These are phyloP conservation scores for Polyporus tsugae DNA, from an alignment of 1,284 basidiomycete species.

Conservation along the genomic window DNA sequence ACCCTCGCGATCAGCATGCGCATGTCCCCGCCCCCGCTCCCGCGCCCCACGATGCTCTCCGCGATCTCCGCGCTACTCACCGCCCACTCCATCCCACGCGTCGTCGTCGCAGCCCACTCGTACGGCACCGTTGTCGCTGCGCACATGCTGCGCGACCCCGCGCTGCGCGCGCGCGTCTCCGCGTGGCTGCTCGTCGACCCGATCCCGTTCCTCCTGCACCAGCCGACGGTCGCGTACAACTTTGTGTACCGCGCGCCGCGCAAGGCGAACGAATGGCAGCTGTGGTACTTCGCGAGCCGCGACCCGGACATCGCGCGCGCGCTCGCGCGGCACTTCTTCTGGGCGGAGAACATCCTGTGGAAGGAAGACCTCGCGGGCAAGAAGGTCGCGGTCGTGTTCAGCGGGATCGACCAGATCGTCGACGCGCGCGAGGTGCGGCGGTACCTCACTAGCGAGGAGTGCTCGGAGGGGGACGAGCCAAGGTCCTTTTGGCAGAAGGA, in stretches of 20 bases:
- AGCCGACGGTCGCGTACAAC: constrained; percentile 67
- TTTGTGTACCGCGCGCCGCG: constrained; percentile 67
- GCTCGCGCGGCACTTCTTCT: constrained; percentile 68
- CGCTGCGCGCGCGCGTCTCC: constrained; percentile 45
- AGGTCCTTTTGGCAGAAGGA: constrained; percentile 46
- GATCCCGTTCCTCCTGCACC: constrained; percentile 69
- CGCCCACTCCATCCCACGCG: constrained; percentile 47
- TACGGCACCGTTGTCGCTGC: constrained; percentile 68
- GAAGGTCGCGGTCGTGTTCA: constrained; percentile 51
- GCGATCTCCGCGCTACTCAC: constrained; percentile 51
- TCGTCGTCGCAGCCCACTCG: constrained; percentile 64
- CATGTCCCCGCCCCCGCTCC: constrained; percentile 58
- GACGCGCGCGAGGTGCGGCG: constrained; percentile 55
- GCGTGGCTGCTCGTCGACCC: constrained; percentile 65
- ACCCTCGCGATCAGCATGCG: constrained; percentile 66
- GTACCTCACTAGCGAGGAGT: constrained; percentile 59
- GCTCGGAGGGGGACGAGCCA: constrained; percentile 40
- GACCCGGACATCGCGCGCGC: constrained; percentile 69
- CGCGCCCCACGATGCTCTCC: constrained; percentile 48
- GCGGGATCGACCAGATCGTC: constrained; percentile 67
- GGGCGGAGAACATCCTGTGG: constrained; percentile 68
- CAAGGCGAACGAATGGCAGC: constrained; percentile 66
- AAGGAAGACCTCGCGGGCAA: constrained; percentile 57
- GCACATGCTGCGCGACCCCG: constrained; percentile 52
- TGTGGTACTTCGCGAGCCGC: constrained; percentile 73